Evolutionary conservation across 2,329 filamentous ascomycete genomes (phyloP).

Genomic region (Reticulascus tulasneorum): DNA sequence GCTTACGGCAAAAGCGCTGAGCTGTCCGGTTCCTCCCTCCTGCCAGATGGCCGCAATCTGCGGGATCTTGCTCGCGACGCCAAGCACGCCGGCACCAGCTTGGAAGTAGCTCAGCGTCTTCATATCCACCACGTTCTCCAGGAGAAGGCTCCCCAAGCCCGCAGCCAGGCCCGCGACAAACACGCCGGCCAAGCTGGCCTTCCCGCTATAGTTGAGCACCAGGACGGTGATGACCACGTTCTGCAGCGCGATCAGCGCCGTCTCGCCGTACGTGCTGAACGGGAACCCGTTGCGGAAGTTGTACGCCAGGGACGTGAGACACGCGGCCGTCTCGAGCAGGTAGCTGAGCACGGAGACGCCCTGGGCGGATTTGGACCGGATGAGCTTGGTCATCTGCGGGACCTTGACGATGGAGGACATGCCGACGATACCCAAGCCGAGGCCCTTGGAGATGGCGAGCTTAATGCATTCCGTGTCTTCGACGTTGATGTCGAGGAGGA

Average conservation of each 20-base stretch:
- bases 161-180: conserved; percentile 76
- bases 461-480: conserved; percentile 77
- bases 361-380: conserved; percentile 72
- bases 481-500: conserved; percentile 81
- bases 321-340: conserved; percentile 82
- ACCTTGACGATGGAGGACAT: conserved; percentile 92
- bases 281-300: conserved; percentile 88
- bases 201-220: conserved; percentile 78
- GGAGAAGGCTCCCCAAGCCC: conserved; percentile 67
- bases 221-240: conserved; percentile 86
- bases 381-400: conserved; percentile 91
- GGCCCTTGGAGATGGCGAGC: conserved; percentile 83
- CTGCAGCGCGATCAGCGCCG: conserved; percentile 84
- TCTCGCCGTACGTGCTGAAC: conserved; percentile 96
- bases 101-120: conserved; percentile 71
- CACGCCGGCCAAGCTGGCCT: conserved; percentile 62
- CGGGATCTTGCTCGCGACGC: conserved; percentile 86
- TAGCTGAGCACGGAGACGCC: conserved; percentile 90
- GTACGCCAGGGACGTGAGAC: conserved; percentile 88
- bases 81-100: conserved; percentile 76
- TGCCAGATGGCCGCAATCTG: conserved; percentile 86
- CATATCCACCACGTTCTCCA: conserved; percentile 59
- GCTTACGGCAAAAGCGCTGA: conserved; percentile 92
- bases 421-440: conserved; percentile 90
- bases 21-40: conserved; percentile 86